Evolutionary conservation across 768 basidiomycete species (phyloP), one percentile per base, ranked within the genome.

Genomic region (Mycena alexandri): DNA sequence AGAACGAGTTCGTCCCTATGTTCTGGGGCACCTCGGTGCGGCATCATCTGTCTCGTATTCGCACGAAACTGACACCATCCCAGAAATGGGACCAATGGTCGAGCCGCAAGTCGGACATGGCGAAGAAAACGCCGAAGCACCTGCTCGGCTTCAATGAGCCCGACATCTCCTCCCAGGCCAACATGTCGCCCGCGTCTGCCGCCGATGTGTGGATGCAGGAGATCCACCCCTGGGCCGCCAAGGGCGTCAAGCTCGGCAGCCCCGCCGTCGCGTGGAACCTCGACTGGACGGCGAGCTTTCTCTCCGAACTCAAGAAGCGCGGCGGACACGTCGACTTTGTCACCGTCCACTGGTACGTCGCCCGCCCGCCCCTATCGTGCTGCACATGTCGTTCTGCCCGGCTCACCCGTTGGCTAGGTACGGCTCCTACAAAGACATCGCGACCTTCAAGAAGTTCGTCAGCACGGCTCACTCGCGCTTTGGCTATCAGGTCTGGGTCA

Each of bases 181-280:
- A 71, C 58, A 68, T 71, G 67, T n/a, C 17, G 0, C 70, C 70
- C 17, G 8, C 24, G 8, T 1, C 44, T 51, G 70, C 70, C n/a
- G 70, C 67, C 2, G 24, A 60, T 10, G 17, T 65, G 19, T 71
- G 46, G 50, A 68, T 68, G 67, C 5, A 68, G 41, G 61, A 71
- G 53, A 65, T 71, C 41, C 46, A 54, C 21, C 70, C 70, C 22
- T 71, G 33, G 22, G 43, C 33, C 16, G 25, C 36, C 11, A 65
- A 64, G 41, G 70, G 70, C 29, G 51, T 55, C 61, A 59, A 68
- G 44, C 52, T 71, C 50, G 57, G 52, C 43, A 61, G 56, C 54
- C 70, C 70, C 33, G 70, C 70, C 8, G 53, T 71, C 41, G 70
- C 62, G 5, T 68, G 63, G 61, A 56, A 71, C 42, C 58, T 71